Evolutionary conservation across 345 rosid species (phyloP), one percentile per base, ranked within the genome.

Genomic region (Boechera stricta): DNA sequence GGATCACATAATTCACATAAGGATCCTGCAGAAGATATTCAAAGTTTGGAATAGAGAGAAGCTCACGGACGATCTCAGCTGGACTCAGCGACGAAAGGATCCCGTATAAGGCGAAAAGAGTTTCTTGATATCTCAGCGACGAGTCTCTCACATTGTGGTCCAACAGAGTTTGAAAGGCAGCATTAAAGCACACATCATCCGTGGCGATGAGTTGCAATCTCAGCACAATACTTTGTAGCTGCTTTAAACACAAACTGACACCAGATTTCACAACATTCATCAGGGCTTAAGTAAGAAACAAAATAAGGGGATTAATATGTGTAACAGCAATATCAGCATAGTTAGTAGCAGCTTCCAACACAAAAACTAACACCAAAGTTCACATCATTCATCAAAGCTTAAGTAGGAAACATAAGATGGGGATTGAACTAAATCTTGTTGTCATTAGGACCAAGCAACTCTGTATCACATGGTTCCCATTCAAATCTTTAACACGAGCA

Each of bases 381-480:
- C 21, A 47, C 3, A 36, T 29, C 44, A 32, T 31, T 67, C 31
- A 68, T 21, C 12, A 51, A 5, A 33, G 18, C 41, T 12, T 35
- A 18, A 16, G 29, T 60, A 64, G 7, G 60, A 60, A 72, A 73
- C 7, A n/a, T 33, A 58, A 52, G 33, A 57, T 35, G 52, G 41
- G 2, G 41, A 38, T 7, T 18, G 51, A 21, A 72, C 7, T 16
- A 36, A 72, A 87, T 94, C 94, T 86, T 83, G 26, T 84, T 83
- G 69, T 89, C 90, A 47, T 84, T 86, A 72, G 74, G 76, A 72
- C 78, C 66, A 89, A 84, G 81, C 97, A 91, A 69, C 91, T 85
- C 62, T 89, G 94, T 2, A 91, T 70, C 57, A 91, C 94, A 82
- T 91, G 92, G 78, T 88, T 91, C 33, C 97, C 97, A 79, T 91